Evolutionary conservation across 78 protist genomes (phyloP).

Genomic region (Isochrysis galbana): DNA sequence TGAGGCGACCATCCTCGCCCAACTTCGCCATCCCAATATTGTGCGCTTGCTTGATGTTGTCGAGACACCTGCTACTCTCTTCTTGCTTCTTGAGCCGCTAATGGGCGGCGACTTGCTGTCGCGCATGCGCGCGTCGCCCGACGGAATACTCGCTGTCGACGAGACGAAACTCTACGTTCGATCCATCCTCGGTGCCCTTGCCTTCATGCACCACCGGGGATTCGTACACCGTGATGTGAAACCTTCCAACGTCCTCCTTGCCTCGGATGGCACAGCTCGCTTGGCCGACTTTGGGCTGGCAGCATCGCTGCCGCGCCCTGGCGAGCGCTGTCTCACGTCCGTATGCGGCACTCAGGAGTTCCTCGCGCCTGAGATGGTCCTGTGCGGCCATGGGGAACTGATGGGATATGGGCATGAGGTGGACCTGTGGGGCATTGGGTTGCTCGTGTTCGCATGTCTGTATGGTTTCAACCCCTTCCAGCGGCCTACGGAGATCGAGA

Average conservation of each 20-base stretch:
- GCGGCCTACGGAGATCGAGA: background rate
- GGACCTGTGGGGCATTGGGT: background rate
- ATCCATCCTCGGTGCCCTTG: background rate
- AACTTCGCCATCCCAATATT: background rate
- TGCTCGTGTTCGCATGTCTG: background rate
- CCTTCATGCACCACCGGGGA: background rate
- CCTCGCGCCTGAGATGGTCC: slow-evolving; percentile 6
- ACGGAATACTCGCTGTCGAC: background rate
- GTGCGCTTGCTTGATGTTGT: background rate
- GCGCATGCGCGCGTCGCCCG: background rate
- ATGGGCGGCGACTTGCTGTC: background rate
- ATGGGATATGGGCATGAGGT: background rate
- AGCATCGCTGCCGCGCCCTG: background rate
- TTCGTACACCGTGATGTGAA: slow-evolving; percentile 10
- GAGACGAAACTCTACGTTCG: background rate
- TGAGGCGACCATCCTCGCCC: background rate
- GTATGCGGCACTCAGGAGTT: slow-evolving; percentile 6
- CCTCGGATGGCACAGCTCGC: background rate
- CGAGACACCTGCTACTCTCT: background rate
- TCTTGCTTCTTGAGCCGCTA: background rate
- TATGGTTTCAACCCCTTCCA: background rate
- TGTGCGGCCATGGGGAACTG: background rate
- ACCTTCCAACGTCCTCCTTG: background rate
- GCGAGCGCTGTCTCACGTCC: background rate
- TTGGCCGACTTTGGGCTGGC: slow-evolving; percentile 17